Percentiles rank a stretch among this genome's conserved stretches.
These are phyloP conservation scores for Mucor sp. DNA, from an alignment of 371 early-diverging fungal genomes.

Conservation along the genomic window DNA sequence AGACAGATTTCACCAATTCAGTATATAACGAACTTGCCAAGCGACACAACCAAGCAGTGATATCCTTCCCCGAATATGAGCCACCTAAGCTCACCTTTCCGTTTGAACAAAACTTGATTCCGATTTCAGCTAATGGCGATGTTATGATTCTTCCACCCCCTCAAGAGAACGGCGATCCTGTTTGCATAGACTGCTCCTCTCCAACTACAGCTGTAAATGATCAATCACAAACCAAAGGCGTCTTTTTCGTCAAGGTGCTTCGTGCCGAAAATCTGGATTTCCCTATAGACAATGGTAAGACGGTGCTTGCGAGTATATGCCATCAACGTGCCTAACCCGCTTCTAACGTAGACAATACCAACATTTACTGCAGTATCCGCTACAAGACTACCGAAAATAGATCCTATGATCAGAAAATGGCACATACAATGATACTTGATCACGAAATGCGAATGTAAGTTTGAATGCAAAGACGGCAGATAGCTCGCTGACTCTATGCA, in stretches of 20 bases:
- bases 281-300: conserved; percentile 33
- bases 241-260: conserved; percentile 13
- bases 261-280: conserved; percentile 32
- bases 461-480: background rate
- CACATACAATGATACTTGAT: conserved; percentile 14
- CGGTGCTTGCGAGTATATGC: background rate
- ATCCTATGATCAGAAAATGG: conserved; percentile 5
- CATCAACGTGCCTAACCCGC: background rate
- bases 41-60: background rate
- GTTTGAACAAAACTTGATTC: conserved; percentile 6
- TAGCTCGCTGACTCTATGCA: background rate
- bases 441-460: conserved; percentile 25
- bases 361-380: conserved; percentile 13
- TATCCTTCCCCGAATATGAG: conserved; percentile 3
- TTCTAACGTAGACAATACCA: conserved; percentile 1
- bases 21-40: conserved; percentile 13
- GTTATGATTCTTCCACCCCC: background rate
- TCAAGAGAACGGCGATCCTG: background rate
- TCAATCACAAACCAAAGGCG: background rate
- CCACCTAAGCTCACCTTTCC: conserved; percentile 8
- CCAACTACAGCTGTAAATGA: background rate
- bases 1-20: conserved; percentile 5
- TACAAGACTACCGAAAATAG: conserved; percentile 8
- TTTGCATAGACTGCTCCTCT: conserved; percentile 6
- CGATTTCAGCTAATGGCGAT: background rate